Conservation (phyloP, 2,329 filamentous ascomycete genomes). For the Talaromyces islandicus region DNA sequence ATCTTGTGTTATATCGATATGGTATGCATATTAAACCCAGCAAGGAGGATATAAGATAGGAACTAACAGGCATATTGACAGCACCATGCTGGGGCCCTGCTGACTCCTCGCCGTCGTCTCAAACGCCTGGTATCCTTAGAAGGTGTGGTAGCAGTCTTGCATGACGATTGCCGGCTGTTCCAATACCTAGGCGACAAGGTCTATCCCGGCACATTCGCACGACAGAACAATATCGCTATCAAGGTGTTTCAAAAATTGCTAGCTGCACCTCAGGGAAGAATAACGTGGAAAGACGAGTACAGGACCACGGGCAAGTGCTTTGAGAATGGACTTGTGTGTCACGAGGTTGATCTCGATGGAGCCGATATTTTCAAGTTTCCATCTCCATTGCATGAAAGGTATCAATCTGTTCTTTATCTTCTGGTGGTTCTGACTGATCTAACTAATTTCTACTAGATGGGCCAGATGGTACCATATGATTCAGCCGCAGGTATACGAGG, state of each 20-base stretch:
- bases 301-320: slow-evolving; percentile 2
- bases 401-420: not conserved
- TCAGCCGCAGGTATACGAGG: not conserved
- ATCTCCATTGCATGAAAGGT: slow-evolving; percentile 5
- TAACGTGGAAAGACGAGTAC: not conserved
- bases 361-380: not conserved
- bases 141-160: not conserved
- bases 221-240: not conserved
- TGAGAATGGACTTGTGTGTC: not conserved
- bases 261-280: not conserved
- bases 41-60: not conserved
- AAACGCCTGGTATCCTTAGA: not conserved
- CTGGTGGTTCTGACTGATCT: not conserved
- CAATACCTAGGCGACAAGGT: not conserved
- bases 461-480: slow-evolving; percentile 6
- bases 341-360: not conserved
- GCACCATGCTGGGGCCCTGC: not conserved
- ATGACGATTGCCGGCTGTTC: not conserved
- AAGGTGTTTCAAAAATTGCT: slow-evolving; percentile 4
- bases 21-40: not conserved
- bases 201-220: slow-evolving; percentile 3
- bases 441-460: slow-evolving; percentile 1
- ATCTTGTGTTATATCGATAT: slow-evolving; percentile 1
- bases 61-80: not conserved
- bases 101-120: not conserved